A percentile compares a stretch with the other conserved stretches of the same genome.
phyloP scores from a whole-genome alignment of 2,329 filamentous ascomycete genomes.

The Dactylellina drechsleri region DNA sequence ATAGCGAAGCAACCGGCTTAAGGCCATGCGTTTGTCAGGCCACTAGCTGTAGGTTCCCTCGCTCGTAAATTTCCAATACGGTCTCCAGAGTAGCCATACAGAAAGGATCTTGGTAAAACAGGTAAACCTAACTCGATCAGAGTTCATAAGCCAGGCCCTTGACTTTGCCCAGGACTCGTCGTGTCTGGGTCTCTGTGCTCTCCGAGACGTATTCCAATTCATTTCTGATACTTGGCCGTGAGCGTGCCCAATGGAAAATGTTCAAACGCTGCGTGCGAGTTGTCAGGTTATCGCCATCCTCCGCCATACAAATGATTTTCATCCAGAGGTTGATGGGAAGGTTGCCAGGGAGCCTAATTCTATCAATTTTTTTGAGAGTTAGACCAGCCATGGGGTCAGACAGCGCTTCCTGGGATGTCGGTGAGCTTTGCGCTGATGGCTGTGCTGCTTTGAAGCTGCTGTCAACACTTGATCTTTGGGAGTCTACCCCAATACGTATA shows the following conservation, averaged over 20 bases:
- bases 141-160: conserved; percentile 54
- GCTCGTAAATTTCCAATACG: too few species aligned
- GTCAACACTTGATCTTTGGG: conserved; percentile 27
- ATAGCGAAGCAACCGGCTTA: background rate
- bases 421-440: conserved; percentile 8
- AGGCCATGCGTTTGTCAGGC: background rate
- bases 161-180: conserved; percentile 49
- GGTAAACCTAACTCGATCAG: conserved; percentile 20
- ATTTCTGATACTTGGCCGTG: conserved; percentile 25
- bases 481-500: conserved; percentile 10
- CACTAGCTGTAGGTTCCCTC: too few species aligned
- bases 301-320: conserved; percentile 44
- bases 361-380: background rate
- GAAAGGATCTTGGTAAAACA: background rate
- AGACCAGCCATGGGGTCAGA: conserved; percentile 14
- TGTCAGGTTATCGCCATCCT: conserved; percentile 34
- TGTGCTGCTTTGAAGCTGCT: conserved; percentile 15
- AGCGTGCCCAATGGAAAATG: conserved; percentile 51
- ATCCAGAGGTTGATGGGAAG: conserved; percentile 45
- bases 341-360: conserved; percentile 19
- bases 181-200: conserved; percentile 33
- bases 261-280: conserved; percentile 41
- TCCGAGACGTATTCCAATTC: conserved; percentile 45
- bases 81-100: background rate
- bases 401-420: conserved; percentile 11